Evolutionary conservation across 306 rosid genomes (phyloP), one percentile per base, ranked within the genome.

Genomic region (Vigna unguiculata): DNA sequence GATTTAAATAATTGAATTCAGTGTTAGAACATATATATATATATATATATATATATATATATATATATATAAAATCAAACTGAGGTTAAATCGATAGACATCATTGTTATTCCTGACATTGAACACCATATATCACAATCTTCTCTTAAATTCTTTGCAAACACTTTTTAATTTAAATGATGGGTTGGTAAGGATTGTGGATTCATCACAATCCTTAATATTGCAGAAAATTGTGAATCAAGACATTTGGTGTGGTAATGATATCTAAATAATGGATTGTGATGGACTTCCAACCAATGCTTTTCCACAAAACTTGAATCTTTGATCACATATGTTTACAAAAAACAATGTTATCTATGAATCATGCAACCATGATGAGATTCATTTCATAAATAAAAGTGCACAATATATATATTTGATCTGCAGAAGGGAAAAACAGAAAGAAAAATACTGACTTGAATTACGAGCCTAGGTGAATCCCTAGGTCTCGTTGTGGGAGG

Each of bases 381-480:
- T 43, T 43, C 48, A 43, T 43, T 10, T 40, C 12, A 40, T 9
- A 40, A 7, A 7, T 38, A 7, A 38, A 38, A 1, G 41, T 38
- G 45, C 34, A 55, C 21, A 59, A 25, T 40, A n/a, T n/a, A n/a
- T n/a, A n/a, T n/a, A 15, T 59, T 59, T 12, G 3, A 59, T 28
- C 4, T 58, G 30, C 10, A 12, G 38, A 16, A 30, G 6, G 3
- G 21, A n/a, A 22, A 9, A n/a, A 22, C 6, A 41, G 19, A 66
- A 69, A 21, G 34, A 9, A 62, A 38, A 43, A 32, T 28, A 72
- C 53, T 4, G 30, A 80, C 80, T 1, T 52, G 59, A 43, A 61
- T 6, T 19, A 38, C 4, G 25, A 73, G 79, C 46, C 83, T 67
- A 11, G 40, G 34, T 12, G 78, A 58, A 71, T 28, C 78, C 83